Percentiles rank a stretch among this genome's conserved stretches.
Conservation (phyloP, 2,329 filamentous ascomycete species). For the Diaporthe destruens region DNA sequence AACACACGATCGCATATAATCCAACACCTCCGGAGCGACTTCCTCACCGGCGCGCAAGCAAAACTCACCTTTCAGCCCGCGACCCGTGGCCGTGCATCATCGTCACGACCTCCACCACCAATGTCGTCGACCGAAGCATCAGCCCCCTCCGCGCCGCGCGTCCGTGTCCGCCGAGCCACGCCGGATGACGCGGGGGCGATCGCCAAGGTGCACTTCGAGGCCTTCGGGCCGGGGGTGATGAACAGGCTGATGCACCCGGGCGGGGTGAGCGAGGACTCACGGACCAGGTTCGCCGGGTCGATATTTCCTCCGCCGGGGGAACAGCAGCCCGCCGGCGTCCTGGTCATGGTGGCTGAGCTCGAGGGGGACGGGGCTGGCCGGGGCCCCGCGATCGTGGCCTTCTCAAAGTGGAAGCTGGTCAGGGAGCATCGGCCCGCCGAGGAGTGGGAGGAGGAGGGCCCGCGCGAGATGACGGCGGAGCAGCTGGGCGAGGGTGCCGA, state of each 20-base stretch:
- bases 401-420: constrained; percentile 47
- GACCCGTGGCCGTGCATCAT: background rate
- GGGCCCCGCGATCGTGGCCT: constrained; percentile 48
- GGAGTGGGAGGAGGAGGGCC: constrained; percentile 49
- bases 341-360: constrained; percentile 48
- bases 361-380: constrained; percentile 7
- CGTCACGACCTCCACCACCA: background rate
- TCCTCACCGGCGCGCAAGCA: background rate
- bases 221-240: constrained; percentile 43
- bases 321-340: constrained; percentile 3
- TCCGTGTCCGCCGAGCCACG: constrained; percentile 34
- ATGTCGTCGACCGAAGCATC: constrained; percentile 5
- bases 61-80: background rate
- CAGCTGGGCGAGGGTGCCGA: constrained; percentile 45
- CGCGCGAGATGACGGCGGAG: constrained; percentile 41
- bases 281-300: constrained; percentile 40
- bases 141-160: background rate
- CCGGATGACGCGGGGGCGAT: constrained; percentile 29
- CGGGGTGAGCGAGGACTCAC: constrained; percentile 42
- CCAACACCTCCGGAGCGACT: background rate
- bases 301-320: constrained; percentile 38
- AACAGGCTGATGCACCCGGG: constrained; percentile 45
- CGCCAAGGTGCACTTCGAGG: constrained; percentile 34
- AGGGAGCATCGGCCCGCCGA: constrained; percentile 44
- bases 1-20: background rate